Evolutionary conservation across 148 eudicot genomes (phyloP).

Genomic region (Vaccinium macrocarpon): DNA sequence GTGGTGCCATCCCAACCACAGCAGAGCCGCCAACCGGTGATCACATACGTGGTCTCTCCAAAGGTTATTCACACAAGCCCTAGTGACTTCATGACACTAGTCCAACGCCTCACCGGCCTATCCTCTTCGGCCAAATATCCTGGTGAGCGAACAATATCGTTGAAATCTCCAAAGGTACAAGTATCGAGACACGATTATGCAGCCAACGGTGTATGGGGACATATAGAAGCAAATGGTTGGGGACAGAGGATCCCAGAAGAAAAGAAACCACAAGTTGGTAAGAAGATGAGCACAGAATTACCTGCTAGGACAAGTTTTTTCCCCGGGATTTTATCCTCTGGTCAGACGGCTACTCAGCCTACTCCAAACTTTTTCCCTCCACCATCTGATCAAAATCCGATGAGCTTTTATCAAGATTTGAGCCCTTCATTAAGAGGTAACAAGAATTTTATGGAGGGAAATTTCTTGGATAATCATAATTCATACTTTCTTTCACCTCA

Average conservation of each 20-base stretch:
- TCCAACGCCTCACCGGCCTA: constrained; percentile 79
- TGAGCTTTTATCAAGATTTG: constrained; percentile 44
- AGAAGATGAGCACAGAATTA: constrained; percentile 23
- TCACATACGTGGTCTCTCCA: constrained; percentile 85
- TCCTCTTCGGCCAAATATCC: constrained; percentile 5
- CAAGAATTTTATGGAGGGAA: constrained; percentile 34
- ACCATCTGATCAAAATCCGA: constrained; percentile 38
- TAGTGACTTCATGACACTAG: constrained; percentile 77
- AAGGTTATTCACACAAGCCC: constrained; percentile 84
- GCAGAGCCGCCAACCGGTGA: constrained; percentile 57
- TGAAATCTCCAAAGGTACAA: no score
- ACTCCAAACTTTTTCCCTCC: constrained; percentile 67
- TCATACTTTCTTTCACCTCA: constrained; percentile 60
- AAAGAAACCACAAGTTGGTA: constrained; percentile 15
- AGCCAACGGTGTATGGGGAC: constrained; percentile 12
- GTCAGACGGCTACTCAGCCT: constrained; percentile 55
- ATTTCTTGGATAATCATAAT: constrained; percentile 44
- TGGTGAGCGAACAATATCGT: no score
- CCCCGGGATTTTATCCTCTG: constrained; percentile 72
- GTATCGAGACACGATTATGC: constrained; percentile 51
- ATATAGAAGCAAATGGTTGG: not conserved
- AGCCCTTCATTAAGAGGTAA: constrained; percentile 36
- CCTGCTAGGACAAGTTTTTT: constrained; percentile 33
- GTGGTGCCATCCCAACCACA: constrained; percentile 43
- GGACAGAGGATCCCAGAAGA: constrained; percentile 21